Base-by-base conservation (phyloP, 2,329 filamentous ascomycete genomes). In the Phoma sp. region DNA sequence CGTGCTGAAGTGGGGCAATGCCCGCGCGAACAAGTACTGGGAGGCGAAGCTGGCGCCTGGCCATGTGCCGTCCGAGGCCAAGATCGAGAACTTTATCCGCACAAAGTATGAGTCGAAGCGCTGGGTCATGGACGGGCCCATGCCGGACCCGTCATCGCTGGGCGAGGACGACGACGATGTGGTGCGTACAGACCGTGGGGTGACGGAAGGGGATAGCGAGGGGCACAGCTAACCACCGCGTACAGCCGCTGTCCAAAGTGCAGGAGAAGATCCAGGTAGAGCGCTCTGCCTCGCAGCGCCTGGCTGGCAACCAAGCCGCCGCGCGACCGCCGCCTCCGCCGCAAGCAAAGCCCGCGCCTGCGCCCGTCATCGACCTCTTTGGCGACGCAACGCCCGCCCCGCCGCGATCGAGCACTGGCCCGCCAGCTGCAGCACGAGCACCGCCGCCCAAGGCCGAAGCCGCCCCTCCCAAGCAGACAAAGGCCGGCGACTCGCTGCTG, bases 11-110 rank as follows among this genome's bases (percentile, higher is more conserved):
- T 99, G 95, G 96, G 95, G 95, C 56, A 99, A 99, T 75, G 86
- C 89, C 51, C 88, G 93, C 75, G 95, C 95, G 52, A 99, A 99
- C 80, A 98, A 96, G 82, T 88, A 98, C 76, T 99, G 93, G 93
- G 96, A 99, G 78, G 86, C 90, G 59, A 99, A 98, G 79, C 79
- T 99, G 69, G 92, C 93, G 2, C 79, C 89, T 11, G 93, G 93
- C 55, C 95, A 99, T 77, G 86, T 93, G 41, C 95, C 95, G 1
- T 96, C 93, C 22, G 96, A 99, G 80, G 85, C 90, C 64, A 99
- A 99, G 83, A 98, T 99, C 67, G 95, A 99, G 83, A 99, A 98
- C 81, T 99, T 99, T 72, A 98, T 99, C 68, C 88, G 95, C 64
- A 99, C 96, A 52, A 99, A 99, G 78, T 99, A 99, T 77, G 95